Conservation (phyloP, 345 rosid species). For the Aegle marmelos region DNA sequence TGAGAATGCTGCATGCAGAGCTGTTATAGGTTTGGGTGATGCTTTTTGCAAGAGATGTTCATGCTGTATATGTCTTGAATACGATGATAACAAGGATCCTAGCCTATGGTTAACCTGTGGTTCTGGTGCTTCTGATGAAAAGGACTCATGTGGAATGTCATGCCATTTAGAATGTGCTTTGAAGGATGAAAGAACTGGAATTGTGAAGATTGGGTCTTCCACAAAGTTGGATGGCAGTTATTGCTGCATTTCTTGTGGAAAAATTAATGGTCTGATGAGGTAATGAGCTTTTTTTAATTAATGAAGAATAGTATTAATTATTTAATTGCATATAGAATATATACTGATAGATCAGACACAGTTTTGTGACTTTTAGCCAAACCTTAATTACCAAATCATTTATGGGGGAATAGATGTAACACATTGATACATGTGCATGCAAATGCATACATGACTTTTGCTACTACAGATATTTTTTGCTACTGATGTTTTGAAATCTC, state of each 20-base stretch:
- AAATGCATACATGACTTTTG: background rate
- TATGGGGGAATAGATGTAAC: background rate
- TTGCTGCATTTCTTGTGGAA: conserved; percentile 67
- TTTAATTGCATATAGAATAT: background rate
- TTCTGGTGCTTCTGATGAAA: conserved; percentile 44
- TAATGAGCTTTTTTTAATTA: conserved; percentile 4
- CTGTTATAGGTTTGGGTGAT: conserved; percentile 40
- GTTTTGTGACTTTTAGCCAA: background rate
- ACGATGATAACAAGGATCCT: conserved; percentile 87
- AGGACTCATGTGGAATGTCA: conserved; percentile 58
- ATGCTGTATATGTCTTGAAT: conserved; percentile 70
- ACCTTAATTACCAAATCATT: background rate
- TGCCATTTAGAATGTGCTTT: conserved; percentile 76
- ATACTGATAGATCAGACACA: background rate
- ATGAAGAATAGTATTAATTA: background rate
- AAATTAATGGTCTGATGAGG: conserved; percentile 60
- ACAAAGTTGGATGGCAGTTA: conserved; percentile 55
- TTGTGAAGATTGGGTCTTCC: conserved; percentile 33
- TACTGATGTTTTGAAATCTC: background rate
- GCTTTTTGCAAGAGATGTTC: conserved; percentile 80
- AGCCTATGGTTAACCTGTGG: conserved; percentile 79
- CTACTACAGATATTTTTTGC: background rate
- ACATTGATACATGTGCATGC: background rate
- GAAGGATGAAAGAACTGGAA: conserved; percentile 50
- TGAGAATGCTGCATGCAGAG: conserved; percentile 66